Evolutionary conservation across 2,329 filamentous ascomycete species (phyloP).

Genomic region (Colletotrichum horii): DNA sequence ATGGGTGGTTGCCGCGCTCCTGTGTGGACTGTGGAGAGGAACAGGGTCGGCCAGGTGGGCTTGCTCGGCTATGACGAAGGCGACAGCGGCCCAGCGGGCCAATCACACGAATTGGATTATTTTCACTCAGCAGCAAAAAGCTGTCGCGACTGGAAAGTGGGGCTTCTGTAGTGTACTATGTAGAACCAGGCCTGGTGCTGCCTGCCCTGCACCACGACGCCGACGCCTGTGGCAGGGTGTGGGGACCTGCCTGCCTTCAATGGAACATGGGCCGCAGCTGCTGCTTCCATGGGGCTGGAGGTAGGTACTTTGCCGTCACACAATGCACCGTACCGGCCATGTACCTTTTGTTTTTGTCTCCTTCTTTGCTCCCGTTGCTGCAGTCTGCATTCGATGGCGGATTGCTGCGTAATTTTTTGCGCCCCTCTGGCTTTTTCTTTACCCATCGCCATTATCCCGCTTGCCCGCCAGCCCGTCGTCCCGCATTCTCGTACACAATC

Average conservation of each 20-base stretch:
- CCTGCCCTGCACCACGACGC: background rate
- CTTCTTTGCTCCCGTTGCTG: background rate
- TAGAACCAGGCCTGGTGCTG: no score
- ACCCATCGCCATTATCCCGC: background rate
- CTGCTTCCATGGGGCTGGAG: background rate
- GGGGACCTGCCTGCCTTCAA: background rate
- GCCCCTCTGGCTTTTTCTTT: background rate
- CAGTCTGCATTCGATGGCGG: background rate
- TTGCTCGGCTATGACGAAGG: conserved; percentile 25
- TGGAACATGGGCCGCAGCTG: background rate
- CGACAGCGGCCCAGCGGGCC: conserved; percentile 20
- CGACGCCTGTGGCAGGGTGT: background rate
- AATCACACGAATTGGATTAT: conserved; percentile 22
- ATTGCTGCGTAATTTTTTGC: background rate
- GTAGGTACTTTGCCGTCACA: background rate
- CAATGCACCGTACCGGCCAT: background rate
- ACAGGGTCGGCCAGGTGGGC: conserved; percentile 15
- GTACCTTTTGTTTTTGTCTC: background rate
- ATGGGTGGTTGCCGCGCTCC: conserved; percentile 12
- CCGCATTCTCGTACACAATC: background rate
- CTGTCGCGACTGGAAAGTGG: conserved; percentile 6
- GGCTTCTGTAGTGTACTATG: background rate
- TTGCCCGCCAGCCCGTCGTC: background rate
- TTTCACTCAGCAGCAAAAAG: conserved; percentile 22
- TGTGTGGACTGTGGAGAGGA: conserved; percentile 13